Base-by-base conservation (phyloP, 1,284 basidiomycete genomes). In the Cutaneotrichosporon cavernicola region DNA sequence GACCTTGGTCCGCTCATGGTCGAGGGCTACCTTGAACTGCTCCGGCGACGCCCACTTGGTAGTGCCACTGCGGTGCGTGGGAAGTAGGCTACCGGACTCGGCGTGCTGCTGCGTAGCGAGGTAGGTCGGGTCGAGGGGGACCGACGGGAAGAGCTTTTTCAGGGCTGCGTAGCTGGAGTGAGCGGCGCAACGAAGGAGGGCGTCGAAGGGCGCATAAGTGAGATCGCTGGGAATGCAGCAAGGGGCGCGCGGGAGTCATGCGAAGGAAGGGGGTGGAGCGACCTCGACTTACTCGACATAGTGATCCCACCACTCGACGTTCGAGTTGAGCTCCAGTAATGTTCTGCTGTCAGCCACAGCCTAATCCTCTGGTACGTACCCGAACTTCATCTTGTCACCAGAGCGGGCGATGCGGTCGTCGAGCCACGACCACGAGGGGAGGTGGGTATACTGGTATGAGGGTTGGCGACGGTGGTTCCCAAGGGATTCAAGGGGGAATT, bases 301-400 rank as follows among this genome's bases (percentile, higher is more conserved):
- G 69, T 94, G 88, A 72, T 93, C 90, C 86, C 90, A 90, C 94
- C 95, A 97, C 68, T 97, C 94, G 1, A 92, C 85, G 49, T 95
- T 91, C 26, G 91, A 90, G 74, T 97, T 97, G 81, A 96, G 94
- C 77, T 95, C 91, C 68, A 97, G 85, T 16, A 92, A 89, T 55
- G 86, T 85, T 58, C 85, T 86, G 74, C 26, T 13, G 38, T 53
- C 51, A 56, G 60, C 62, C 14, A 1, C 30, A 14, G 59, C 49
- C 31, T 31, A 30, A 31, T 21, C 30, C 13, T 34, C 7, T 30
- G 21, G 4, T 16, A 76, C 77, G 59, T 62, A 80, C 80, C 81
- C 81, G 70, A 82, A 82, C 76, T 82, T 82, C 81, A 82, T 82
- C 66, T 71, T 81, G 70, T 76, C 73, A 60, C 74, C 75, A 10